Evolutionary conservation across 495 filamentous ascomycete genomes (phyloP), one percentile per base, ranked within the genome.

Genomic region (Lasiosphaeria ovina): DNA sequence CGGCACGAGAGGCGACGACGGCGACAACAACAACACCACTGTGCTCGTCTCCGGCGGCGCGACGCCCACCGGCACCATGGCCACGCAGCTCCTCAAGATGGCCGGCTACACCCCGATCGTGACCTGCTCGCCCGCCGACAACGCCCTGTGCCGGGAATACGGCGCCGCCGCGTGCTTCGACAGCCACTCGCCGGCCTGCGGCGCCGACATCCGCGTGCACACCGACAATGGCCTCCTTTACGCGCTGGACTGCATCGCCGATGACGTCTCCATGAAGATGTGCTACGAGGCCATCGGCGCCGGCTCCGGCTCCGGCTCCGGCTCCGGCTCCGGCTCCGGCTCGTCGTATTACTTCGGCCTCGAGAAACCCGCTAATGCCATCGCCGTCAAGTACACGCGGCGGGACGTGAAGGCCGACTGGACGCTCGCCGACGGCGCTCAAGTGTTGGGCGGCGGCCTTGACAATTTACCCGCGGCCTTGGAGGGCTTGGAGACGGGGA

Each of bases 211-310:
- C 17, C 24, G 35, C 12, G 45, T 14, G n/a, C 35, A 52, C 40
- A 55, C 51, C 6, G 40, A 35, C 4, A 49, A 60, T 50, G 31
- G 12, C 10, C 51, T 60, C 8, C 32, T 4, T 1, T 14, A 35
- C 17, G 58, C 16, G 32, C 51, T 60, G 1, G 58, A 60, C 51
- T 55, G 51, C 51, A 35, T 60, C 58, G 35, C 58, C 16, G 45
- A 49, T 10, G 58, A 14, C 31, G 38, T 6, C 6, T 55, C 50
- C 51, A 54, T 60, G 38, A 54, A 40, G 12, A 34, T 55, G 38
- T 60, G 51, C 51, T 60, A 60, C 51, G 58, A n/a, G 38, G 58
- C 58, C 24, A 54, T 60, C 42, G 34, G 51, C 17, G 50, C 52
- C 6, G 38, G 38, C 38, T 40, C 38, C 38, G 38, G 38, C 38